Base-by-base conservation (phyloP, 139 green algal genomes). In the Chlamydomonas schloesseri region DNA sequence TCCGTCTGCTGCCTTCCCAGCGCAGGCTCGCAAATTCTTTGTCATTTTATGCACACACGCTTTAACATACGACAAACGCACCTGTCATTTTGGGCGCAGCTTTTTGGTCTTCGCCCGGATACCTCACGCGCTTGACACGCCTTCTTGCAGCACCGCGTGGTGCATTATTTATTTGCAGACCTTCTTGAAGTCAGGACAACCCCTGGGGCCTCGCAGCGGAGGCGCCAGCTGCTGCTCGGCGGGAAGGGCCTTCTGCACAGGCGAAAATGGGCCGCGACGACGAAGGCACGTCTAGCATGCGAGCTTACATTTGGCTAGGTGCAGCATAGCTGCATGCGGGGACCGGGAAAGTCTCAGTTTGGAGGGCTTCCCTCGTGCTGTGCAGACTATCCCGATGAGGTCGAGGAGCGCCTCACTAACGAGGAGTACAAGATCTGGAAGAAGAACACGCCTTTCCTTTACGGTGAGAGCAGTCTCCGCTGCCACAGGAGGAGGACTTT, bases 351-450 rank as follows among this genome's bases (percentile, higher is more conserved):
- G 42, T 13, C 42, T 50, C 26, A 77, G 33, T 23, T 55, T 60
- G 71, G 20, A 17, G 42, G 37, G 37, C 58, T 55, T 8, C 24
- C 18, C 15, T 14, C 15, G 31, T 23, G 17, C 31, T 73, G 31
- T 65, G 1, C 37, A 87, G 71, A 88, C 47, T 88, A 69, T 33
- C 73, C 76, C 10, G 80, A 91, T 47, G 90, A 96, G 81, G 70
- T 90, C 23, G 93, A 96, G 84, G 93, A 96, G 94, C 78, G 94
- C 6, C 87, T 99, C 24, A 93, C 99, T 34, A 99, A 99, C 65
- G 98, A 99, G 90, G 98, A 99, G 90, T 99, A 99, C 91, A 99
- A 99, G 88, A 98, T 99, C 28, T 99, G 98, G 98, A 99, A 99
- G 94, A 99, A 99, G 88, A 99, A 99, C 92, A 99, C 97, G 0